Conservation (phyloP, 805 yeast genomes). For the Lipomyces yamadae region DNA sequence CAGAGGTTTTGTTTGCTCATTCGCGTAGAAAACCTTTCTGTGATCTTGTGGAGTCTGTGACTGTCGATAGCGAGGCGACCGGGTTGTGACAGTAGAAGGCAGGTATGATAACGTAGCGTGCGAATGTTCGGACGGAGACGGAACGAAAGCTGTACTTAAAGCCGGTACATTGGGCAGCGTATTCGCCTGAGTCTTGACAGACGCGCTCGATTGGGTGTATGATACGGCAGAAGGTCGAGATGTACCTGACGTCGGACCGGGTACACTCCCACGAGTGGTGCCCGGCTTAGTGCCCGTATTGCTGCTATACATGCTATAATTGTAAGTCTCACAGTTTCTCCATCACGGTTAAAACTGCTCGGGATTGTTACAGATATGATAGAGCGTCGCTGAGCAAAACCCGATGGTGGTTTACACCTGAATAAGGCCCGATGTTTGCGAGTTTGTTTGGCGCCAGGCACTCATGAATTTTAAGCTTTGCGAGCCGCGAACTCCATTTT, state of each 20-base stretch:
- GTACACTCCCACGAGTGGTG: not conserved
- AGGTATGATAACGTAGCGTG: constrained; percentile 27
- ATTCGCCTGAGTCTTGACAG: not conserved
- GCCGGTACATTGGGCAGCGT: not conserved
- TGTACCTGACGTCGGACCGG: not conserved
- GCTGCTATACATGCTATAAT: not conserved
- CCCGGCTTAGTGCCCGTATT: not conserved
- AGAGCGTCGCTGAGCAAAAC: not conserved
- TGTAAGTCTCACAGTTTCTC: not conserved
- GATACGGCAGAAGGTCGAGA: not conserved
- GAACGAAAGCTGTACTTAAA: not conserved
- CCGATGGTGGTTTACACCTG: not conserved
- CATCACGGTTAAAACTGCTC: not conserved
- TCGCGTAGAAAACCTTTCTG: constrained; percentile 17
- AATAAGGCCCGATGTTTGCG: not conserved
- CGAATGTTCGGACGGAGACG: constrained; percentile 9
- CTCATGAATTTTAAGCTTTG: not conserved
- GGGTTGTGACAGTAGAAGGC: constrained; percentile 35
- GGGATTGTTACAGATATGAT: not conserved
- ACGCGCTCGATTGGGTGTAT: not conserved
- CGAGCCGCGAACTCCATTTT: too few relatives aligned
- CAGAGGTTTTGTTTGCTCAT: constrained; percentile 8
- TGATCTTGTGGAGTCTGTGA: not conserved
- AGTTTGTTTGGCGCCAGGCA: not conserved
- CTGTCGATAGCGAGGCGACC: constrained; percentile 29